Evolutionary conservation across 768 basidiomycete genomes (phyloP).

Genomic region (Tulasnella sp.): DNA sequence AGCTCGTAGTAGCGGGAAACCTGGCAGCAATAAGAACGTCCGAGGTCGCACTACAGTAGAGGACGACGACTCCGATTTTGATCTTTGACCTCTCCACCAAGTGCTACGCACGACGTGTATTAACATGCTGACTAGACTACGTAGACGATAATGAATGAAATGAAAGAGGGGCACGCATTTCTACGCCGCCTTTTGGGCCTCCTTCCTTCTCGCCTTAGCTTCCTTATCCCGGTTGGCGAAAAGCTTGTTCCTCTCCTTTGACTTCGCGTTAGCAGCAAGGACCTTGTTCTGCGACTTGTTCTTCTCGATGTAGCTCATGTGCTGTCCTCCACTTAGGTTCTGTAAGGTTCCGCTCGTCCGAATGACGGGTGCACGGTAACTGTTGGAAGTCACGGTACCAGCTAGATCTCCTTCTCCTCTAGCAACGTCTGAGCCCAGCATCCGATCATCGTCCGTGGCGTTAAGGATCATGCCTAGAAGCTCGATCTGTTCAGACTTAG

Average conservation of each 20-base stretch:
- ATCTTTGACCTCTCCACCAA: constrained; percentile 41
- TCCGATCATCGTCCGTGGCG: constrained; percentile 86
- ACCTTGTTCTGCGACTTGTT: constrained; percentile 84
- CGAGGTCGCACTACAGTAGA: constrained; percentile 46
- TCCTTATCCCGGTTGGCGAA: constrained; percentile 35
- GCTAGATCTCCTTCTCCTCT: constrained; percentile 75
- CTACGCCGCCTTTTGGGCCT: background rate
- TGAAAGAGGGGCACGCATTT: background rate
- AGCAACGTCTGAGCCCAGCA: constrained; percentile 75
- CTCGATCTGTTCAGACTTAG: constrained; percentile 91
- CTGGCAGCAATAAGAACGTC: constrained; percentile 41
- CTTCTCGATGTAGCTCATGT: constrained; percentile 90
- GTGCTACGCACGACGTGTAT: background rate
- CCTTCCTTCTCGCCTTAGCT: constrained; percentile 28
- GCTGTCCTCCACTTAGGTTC: constrained; percentile 81
- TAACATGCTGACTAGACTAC: background rate
- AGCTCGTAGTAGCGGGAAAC: background rate
- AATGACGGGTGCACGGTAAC: constrained; percentile 44
- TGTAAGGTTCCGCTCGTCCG: constrained; percentile 77
- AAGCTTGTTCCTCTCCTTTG: constrained; percentile 32
- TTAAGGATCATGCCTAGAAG: constrained; percentile 88
- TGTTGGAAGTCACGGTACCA: constrained; percentile 54
- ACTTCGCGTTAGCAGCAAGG: constrained; percentile 32
- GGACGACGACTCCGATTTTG: constrained; percentile 67
- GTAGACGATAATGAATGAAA: background rate